Conservation (phyloP, 148 eudicot species). For the Arbutus unedo region DNA sequence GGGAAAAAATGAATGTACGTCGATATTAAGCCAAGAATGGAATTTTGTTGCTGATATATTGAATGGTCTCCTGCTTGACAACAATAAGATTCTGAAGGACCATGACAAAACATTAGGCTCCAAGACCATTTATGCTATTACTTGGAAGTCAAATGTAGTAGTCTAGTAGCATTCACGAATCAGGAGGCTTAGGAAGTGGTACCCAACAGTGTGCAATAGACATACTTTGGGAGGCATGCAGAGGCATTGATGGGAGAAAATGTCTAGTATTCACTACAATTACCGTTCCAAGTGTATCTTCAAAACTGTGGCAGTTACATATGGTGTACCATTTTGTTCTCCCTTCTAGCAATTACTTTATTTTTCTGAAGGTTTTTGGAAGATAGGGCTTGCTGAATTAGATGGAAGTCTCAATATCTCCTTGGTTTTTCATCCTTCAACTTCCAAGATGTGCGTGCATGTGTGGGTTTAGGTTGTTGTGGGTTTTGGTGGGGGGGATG, state of each 20-base stretch:
- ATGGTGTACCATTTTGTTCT: background rate
- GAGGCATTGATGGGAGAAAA: background rate
- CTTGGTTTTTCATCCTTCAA: background rate
- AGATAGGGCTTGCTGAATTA: background rate
- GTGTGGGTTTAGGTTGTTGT: too few species aligned
- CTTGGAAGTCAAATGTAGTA: background rate
- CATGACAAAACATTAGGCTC: background rate
- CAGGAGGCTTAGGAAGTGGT: background rate
- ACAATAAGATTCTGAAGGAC: background rate
- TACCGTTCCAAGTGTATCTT: background rate
- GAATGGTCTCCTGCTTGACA: background rate
- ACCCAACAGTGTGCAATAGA: background rate
- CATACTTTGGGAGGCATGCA: background rate
- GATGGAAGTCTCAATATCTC: background rate
- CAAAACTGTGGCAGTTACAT: background rate
- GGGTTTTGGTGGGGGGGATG: too few species aligned
- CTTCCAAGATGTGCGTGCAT: background rate
- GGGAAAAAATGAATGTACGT: background rate
- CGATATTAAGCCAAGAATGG: background rate
- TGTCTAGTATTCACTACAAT: background rate
- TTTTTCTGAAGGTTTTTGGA: background rate
- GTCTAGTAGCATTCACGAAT: background rate
- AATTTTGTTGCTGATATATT: background rate
- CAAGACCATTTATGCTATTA: background rate
- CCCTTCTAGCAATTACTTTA: background rate